Conservation (phyloP, 768 basidiomycete genomes). For the Psilocybe cubensis region DNA sequence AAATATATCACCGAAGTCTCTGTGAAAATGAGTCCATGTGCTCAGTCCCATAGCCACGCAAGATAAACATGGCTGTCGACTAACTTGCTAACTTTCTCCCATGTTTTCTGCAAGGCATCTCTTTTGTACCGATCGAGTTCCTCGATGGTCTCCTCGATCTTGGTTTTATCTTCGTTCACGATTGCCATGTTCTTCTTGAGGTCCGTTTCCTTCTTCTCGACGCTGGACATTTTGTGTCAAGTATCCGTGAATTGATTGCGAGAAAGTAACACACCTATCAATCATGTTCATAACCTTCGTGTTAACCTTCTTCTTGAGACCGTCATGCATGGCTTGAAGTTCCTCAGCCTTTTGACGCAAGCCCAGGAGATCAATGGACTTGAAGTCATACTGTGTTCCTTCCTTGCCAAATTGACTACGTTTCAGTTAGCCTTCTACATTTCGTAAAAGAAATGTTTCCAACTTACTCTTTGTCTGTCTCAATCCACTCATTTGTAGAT, state of each 20-base stretch:
- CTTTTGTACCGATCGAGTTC: constrained; percentile 94
- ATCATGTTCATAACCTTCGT: constrained; percentile 96
- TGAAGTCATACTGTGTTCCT: constrained; percentile 84
- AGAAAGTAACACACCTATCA: constrained; percentile 62
- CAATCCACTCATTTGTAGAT: constrained; percentile 86
- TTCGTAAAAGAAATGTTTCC: neutral
- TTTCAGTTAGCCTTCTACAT: neutral
- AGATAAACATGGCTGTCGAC: constrained; percentile 26
- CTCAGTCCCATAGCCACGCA: neutral
- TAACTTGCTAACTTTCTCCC: constrained; percentile 93
- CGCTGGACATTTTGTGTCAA: constrained; percentile 45
- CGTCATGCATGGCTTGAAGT: constrained; percentile 77
- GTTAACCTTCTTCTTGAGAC: constrained; percentile 95
- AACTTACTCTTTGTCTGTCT: constrained; percentile 82
- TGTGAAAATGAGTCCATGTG: constrained; percentile 30
- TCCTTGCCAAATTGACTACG: constrained; percentile 81
- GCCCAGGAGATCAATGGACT: constrained; percentile 57
- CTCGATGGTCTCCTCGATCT: constrained; percentile 92
- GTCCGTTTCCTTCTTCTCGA: constrained; percentile 91
- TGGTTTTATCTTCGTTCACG: constrained; percentile 90
- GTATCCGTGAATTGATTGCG: neutral
- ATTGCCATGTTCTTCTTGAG: constrained; percentile 87
- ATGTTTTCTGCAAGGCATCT: constrained; percentile 91
- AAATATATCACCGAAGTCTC: constrained; percentile 97
- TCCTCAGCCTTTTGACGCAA: constrained; percentile 70